These are phyloP conservation scores for Sugiyamaella xylanicola DNA, from an alignment of 1,139 yeast genomes.

Conservation along the genomic window DNA sequence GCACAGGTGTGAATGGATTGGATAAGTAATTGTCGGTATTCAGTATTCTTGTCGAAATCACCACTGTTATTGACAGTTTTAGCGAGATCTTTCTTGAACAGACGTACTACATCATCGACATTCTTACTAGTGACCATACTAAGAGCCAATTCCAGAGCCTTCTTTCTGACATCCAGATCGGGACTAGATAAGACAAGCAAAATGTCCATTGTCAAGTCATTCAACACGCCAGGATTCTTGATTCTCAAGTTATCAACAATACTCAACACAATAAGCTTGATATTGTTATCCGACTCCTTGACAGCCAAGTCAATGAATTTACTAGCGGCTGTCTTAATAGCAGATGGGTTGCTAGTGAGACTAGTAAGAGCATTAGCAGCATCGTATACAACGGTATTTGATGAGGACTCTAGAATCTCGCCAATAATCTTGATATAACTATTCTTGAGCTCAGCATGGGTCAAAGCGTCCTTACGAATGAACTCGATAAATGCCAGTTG, in stretches of 20 bases:
- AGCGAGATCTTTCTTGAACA: slow-evolving; percentile 81
- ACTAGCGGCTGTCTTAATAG: slow-evolving; percentile 74
- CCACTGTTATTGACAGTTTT: slow-evolving; percentile 57
- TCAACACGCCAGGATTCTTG: slow-evolving; percentile 79
- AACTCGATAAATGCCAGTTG: slow-evolving; percentile 92
- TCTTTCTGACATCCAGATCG: slow-evolving; percentile 86
- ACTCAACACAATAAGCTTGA: slow-evolving; percentile 87
- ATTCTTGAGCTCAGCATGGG: slow-evolving; percentile 63
- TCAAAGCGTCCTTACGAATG: slow-evolving; percentile 75
- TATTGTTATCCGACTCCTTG: slow-evolving; percentile 90
- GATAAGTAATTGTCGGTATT: slow-evolving; percentile 86
- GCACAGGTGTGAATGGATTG: slow-evolving; percentile 91
- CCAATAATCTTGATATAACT: slow-evolving; percentile 73
- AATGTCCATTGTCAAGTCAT: slow-evolving; percentile 82
- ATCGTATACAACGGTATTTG: slow-evolving; percentile 84
- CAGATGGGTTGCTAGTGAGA: slow-evolving; percentile 67
- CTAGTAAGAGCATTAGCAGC: slow-evolving; percentile 85
- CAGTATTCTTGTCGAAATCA: slow-evolving; percentile 70
- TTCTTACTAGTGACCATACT: slow-evolving; percentile 82
- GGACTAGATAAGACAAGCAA: slow-evolving; percentile 83
- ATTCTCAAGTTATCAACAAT: slow-evolving; percentile 76
- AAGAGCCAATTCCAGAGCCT: slow-evolving; percentile 81
- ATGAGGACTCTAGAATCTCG: slow-evolving; percentile 70
- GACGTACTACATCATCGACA: slow-evolving; percentile 90
- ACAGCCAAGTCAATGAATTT: slow-evolving; percentile 88